Conservation (phyloP, 805 yeast species). For the Isabelozyma rhagii region DNA sequence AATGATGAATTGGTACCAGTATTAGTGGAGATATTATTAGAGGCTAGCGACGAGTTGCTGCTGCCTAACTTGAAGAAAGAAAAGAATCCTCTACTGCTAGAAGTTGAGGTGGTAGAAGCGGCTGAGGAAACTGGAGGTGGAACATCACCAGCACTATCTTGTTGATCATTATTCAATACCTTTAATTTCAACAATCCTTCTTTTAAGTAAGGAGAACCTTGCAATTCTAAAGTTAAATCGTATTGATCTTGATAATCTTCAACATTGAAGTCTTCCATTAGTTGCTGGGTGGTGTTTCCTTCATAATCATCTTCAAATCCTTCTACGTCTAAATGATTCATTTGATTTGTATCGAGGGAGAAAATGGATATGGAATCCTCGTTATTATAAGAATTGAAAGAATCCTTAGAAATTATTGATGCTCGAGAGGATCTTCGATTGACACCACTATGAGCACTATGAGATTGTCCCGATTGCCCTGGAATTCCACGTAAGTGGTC, state of each 20-base stretch:
- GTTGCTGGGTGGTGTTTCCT: slow-evolving; percentile 11
- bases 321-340: slow-evolving; percentile 9
- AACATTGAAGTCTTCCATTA: slow-evolving; percentile 36
- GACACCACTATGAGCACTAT: slow-evolving; percentile 9
- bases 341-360: slow-evolving; percentile 31
- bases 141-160: slow-evolving; percentile 18
- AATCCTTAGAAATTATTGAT: slow-evolving; percentile 31
- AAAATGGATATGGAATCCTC: slow-evolving; percentile 34
- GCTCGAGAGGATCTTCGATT: slow-evolving; percentile 32
- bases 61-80: slow-evolving; percentile 20
- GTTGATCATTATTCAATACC: slow-evolving; percentile 34
- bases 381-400: slow-evolving; percentile 12
- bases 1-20: slow-evolving; percentile 1
- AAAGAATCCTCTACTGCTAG: slow-evolving; percentile 19
- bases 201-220: slow-evolving; percentile 76
- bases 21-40: slow-evolving; percentile 1
- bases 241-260: slow-evolving; percentile 45
- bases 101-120: slow-evolving; percentile 12
- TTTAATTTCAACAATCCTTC: slow-evolving; percentile 60
- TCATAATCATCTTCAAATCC: slow-evolving; percentile 7
- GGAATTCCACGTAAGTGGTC: slow-evolving; percentile 19
- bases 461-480: not conserved
- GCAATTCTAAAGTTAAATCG: slow-evolving; percentile 59
- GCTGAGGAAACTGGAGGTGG: slow-evolving; percentile 6
- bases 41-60: slow-evolving; percentile 2